Conservation (phyloP, 1,284 basidiomycete genomes). For the Phylloboletellus chloephorus region DNA sequence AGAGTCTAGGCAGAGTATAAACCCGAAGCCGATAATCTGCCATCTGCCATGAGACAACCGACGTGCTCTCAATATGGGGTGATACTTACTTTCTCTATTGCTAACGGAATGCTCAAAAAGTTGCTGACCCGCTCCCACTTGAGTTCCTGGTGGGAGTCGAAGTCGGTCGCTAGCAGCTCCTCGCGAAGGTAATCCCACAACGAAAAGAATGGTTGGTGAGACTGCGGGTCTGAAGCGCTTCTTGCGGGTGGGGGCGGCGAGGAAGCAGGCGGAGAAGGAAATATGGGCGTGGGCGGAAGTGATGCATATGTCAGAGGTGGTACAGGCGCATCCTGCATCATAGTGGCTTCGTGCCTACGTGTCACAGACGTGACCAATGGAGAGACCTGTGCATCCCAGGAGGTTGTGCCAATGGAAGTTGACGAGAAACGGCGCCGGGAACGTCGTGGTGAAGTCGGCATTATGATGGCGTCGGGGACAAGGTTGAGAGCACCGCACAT, state of each 20-base stretch:
- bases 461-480: slow-evolving; percentile 6
- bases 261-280: slow-evolving; percentile 40
- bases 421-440: slow-evolving; percentile 31
- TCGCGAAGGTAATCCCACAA: slow-evolving; percentile 91
- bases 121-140: slow-evolving; percentile 99
- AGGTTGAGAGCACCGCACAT: not conserved
- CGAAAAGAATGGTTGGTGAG: slow-evolving; percentile 54
- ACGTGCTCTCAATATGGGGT: not conserved
- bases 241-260: slow-evolving; percentile 17
- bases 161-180: slow-evolving; percentile 83
- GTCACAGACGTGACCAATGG: slow-evolving; percentile 11
- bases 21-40: slow-evolving; percentile 90
- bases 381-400: slow-evolving; percentile 21
- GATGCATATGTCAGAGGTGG: slow-evolving; percentile 53
- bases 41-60: slow-evolving; percentile 9
- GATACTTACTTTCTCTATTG: slow-evolving; percentile 80
- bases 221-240: slow-evolving; percentile 6
- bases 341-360: slow-evolving; percentile 15
- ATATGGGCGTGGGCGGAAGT: slow-evolving; percentile 64
- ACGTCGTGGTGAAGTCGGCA: slow-evolving; percentile 33
- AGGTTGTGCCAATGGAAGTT: slow-evolving; percentile 21
- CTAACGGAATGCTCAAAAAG: slow-evolving; percentile 89
- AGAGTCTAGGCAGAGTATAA: slow-evolving; percentile 91
- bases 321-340: slow-evolving; percentile 7
- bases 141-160: slow-evolving; percentile 88